Evolutionary conservation across 164 flowering plant species (phyloP), one percentile per base, ranked within the genome.

Genomic region (Vitis labrusca): DNA sequence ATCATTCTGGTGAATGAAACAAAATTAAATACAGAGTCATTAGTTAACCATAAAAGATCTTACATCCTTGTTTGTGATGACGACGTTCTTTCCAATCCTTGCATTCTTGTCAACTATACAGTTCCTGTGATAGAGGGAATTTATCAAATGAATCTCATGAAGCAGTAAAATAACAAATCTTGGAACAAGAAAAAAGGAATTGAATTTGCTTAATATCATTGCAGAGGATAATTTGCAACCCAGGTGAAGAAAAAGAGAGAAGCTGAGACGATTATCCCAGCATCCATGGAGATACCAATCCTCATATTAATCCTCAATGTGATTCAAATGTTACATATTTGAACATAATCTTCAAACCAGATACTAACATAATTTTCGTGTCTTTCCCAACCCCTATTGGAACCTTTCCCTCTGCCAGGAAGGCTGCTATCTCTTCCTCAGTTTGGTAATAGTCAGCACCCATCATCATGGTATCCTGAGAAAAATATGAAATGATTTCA

Each of bases 21-120:
- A 37, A 37, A 37, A 37, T 37, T 3, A 37, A 37, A 37, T 37
- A 32, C 44, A 3, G 44, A 32, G 7, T 37, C 44, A 37, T 37
- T 6, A 6, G 44, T 37, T 32, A 29, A 11, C 16, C 37, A 19
- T 10, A 19, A 54, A 7, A 17, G 58, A 50, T 66, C 91, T 86
- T 84, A 93, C 98, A 74, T 93, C 92, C 73, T 79, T 86, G 64
- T 93, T 93, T 75, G 76, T 61, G 71, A 91, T 88, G 72, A 84
- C 55, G 62, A 91, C 94, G 66, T 91, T 77, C 69, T 88, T 89
- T 56, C 98, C 98, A 13, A 93, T 86, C 76, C 77, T 88, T 12
- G 91, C 91, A 66, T 93, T 93, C 85, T 91, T 89, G 84, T 93
- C 98, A 19, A 93, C 89, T 29, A 93, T 91, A 64, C 98, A 93